These are phyloP conservation scores for Penicillium sp. DNA, from an alignment of 2,329 filamentous ascomycete species.

Conservation along the genomic window DNA sequence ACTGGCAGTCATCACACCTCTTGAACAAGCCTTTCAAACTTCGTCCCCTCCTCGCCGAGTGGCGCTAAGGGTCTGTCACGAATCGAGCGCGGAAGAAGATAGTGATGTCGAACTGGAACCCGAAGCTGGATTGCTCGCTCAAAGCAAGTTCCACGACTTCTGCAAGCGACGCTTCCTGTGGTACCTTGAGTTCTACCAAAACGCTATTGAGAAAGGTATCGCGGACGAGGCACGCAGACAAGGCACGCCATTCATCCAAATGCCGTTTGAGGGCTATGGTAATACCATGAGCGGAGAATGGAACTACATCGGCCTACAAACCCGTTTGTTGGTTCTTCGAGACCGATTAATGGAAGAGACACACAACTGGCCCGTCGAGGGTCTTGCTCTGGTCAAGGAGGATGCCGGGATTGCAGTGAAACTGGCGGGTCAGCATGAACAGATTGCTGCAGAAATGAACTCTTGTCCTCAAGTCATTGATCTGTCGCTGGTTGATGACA, in stretches of 20 bases:
- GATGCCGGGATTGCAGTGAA: conserved; percentile 78
- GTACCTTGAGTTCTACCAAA: conserved; percentile 89
- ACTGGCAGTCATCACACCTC: conserved; percentile 78
- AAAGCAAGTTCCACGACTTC: conserved; percentile 84
- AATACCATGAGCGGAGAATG: conserved; percentile 88
- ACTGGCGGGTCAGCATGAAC: conserved; percentile 79
- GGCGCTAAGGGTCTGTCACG: conserved; percentile 40
- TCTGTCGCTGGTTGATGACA: conserved; percentile 72
- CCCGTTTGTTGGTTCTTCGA: conserved; percentile 68
- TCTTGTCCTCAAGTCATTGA: conserved; percentile 68
- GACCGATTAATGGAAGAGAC: conserved; percentile 71
- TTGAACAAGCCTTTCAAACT: conserved; percentile 70
- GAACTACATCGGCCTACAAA: conserved; percentile 72
- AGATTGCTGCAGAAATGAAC: conserved; percentile 74
- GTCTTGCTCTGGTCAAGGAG: conserved; percentile 60
- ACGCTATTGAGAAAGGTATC: conserved; percentile 63
- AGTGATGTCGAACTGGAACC: not conserved
- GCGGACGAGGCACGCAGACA: conserved; percentile 59
- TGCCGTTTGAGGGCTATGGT: conserved; percentile 78
- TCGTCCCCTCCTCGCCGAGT: not conserved
- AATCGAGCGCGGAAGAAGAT: conserved; percentile 30
- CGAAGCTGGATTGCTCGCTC: conserved; percentile 36
- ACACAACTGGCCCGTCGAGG: conserved; percentile 68
- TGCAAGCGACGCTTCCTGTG: conserved; percentile 91
- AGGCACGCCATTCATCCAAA: conserved; percentile 66